A percentile compares a stretch with the other conserved stretches of the same genome.
phyloP scores from a whole-genome alignment of 441 rosid genomes.

The Populus hybrid region DNA sequence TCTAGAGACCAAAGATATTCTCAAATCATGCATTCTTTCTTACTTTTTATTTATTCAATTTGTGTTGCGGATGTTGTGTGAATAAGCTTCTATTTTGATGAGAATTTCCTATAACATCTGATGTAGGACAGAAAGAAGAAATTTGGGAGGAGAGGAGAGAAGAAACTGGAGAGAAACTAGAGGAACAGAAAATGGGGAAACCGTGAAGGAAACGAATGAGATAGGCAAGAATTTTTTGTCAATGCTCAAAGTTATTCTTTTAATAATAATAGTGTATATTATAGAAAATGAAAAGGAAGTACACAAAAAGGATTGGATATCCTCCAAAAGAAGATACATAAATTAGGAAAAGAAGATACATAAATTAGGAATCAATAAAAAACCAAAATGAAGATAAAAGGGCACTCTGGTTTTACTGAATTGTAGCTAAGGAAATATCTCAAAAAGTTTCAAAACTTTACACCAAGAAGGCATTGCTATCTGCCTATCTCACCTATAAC shows the following conservation, averaged over 20 bases:
- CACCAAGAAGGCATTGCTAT: background rate
- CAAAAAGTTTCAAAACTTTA: background rate
- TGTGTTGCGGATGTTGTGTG: background rate
- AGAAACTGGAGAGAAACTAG: background rate
- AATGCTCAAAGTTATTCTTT: background rate
- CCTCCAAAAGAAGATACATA: background rate
- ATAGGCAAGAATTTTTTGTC: background rate
- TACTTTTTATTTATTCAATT: background rate
- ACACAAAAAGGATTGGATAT: background rate
- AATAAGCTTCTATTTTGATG: background rate
- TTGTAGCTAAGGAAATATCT: background rate
- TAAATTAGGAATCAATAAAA: too few relatives aligned
- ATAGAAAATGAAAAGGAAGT: background rate
- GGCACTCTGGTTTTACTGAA: too few relatives aligned
- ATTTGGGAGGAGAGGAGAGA: background rate
- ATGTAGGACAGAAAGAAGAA: conserved; percentile 8
- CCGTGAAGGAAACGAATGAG: background rate
- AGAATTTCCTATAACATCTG: background rate
- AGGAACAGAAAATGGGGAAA: background rate
- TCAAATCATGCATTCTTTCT: background rate
- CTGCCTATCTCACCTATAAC: background rate
- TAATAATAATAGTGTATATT: background rate
- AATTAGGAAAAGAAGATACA: too few relatives aligned
- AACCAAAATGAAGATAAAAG: background rate
- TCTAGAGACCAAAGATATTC: background rate